phyloP scores from a whole-genome alignment of 495 filamentous ascomycete genomes.

The Penicillium maclennaniae region DNA sequence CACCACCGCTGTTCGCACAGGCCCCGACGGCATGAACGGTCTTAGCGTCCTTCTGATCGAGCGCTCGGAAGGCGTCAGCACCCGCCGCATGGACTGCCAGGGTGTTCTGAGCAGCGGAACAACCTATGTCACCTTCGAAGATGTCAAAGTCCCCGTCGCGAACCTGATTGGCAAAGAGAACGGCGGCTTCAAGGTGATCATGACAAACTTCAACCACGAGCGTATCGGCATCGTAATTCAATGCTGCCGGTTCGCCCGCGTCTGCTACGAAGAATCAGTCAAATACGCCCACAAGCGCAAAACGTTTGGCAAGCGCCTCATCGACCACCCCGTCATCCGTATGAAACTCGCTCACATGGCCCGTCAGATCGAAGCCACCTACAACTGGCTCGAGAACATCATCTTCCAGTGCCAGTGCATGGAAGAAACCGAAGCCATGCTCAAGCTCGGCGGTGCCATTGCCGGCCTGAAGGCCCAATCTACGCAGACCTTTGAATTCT shows the following conservation, averaged over 20 bases:
- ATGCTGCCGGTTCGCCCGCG: conserved; percentile 88
- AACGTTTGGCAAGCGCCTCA: conserved; percentile 93
- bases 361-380: conserved; percentile 91
- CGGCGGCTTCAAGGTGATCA: conserved; percentile 96
- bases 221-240: conserved; percentile 98
- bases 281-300: conserved; percentile 95
- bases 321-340: conserved; percentile 95
- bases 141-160: conserved; percentile 97
- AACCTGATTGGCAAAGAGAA: conserved; percentile 98
- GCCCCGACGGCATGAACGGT: conserved; percentile 81
- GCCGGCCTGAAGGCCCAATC: conserved; percentile 90
- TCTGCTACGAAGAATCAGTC: conserved; percentile 93
- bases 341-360: conserved; percentile 98
- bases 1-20: conserved; percentile 92
- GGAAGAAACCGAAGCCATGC: conserved; percentile 92
- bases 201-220: conserved; percentile 99
- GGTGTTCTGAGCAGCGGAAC: conserved; percentile 94
- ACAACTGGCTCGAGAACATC: conserved; percentile 96
- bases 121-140: conserved; percentile 96
- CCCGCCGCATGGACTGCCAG: conserved; percentile 95
- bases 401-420: conserved; percentile 91
- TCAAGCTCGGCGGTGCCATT: conserved; percentile 91
- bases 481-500: conserved; percentile 94
- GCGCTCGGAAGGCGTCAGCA: conserved; percentile 73
- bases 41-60: conserved; percentile 86